Base-by-base conservation (phyloP, 1,284 basidiomycete genomes). In the Porogramme epimiltina region DNA sequence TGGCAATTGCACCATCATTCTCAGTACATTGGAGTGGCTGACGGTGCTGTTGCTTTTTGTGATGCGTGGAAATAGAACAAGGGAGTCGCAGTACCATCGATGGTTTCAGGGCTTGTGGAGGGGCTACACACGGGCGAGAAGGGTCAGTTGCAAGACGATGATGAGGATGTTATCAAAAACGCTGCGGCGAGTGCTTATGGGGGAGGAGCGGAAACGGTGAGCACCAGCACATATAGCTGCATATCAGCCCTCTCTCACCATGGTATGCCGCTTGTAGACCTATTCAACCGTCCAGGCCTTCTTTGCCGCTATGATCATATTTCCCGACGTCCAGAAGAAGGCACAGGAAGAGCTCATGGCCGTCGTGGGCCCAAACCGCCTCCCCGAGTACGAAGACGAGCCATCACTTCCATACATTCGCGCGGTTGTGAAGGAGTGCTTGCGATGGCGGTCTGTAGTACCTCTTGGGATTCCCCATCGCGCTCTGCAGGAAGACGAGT, bases 361-460 rank as follows among this genome's bases (percentile, higher is more conserved):
- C 4, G 45, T 58, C 33, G 48, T 58, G 41, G 62, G 66, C 13
- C 45, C 54, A 3, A 64, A 71, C 28, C 61, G 73, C 18, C 59
- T 76, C 2, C 76, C 76, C 0, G 62, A 60, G 0, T 67, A 73
- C 23, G 62, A 62, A 6, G 75, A 78, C 48, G 52, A 67, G 6
- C 42, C 50, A 13, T 39, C 49, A 16, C 46, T 57, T 2, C 52
- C 52, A 2, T 57, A 57, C 49, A 45, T 57, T n/a, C 48, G 25
- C 19, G 55, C 55, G 0, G 36, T 57, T 9, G 49, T 49, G 15
- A 54, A 51, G 44, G 55, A 57, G 46, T 42, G 44, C 13, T 34
- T 57, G 26, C 51, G 55, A 3, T 57, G 55, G 55, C 55, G 53
- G 16, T 54, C 52, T 10, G 55, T 54, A 3, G 52, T 57, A 9